A percentile compares a stretch with the other conserved stretches of the same genome.
These are phyloP conservation scores for Pezicula neosporulosa DNA, from an alignment of 2,329 filamentous ascomycete genomes.

Conservation along the genomic window DNA sequence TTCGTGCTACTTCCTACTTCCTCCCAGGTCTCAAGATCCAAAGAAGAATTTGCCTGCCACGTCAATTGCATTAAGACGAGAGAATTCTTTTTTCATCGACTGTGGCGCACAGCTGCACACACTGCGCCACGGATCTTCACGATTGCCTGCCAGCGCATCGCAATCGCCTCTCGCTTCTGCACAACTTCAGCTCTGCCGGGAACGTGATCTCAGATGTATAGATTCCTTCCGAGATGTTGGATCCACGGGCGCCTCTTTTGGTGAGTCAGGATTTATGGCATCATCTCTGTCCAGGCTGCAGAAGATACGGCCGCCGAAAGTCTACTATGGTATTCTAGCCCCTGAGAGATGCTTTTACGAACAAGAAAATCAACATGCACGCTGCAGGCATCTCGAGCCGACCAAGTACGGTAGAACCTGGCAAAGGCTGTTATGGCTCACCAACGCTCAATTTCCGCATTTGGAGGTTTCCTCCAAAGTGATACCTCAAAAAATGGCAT, in stretches of 20 bases:
- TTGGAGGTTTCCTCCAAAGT: neutral
- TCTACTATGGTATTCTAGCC: no score
- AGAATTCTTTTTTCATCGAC: neutral
- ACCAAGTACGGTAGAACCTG: neutral
- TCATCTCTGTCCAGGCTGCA: neutral
- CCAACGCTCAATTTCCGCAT: conserved; percentile 5
- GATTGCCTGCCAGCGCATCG: conserved; percentile 21
- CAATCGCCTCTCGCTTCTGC: conserved; percentile 15
- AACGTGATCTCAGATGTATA: conserved; percentile 11
- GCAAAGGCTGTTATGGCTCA: conserved; percentile 1
- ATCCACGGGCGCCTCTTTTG: neutral
- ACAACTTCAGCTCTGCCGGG: conserved; percentile 24
- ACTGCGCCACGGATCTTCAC: conserved; percentile 21
- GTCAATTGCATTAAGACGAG: conserved; percentile 7
- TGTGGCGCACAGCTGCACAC: conserved; percentile 11
- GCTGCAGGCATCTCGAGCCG: conserved; percentile 5
- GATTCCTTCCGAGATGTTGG: neutral
- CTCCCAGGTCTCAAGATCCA: neutral
- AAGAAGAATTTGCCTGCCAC: conserved; percentile 15
- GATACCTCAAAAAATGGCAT: neutral
- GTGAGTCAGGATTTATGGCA: neutral
- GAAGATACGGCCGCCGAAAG: no score
- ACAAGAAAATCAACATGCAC: conserved; percentile 7
- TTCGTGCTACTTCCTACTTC: neutral
- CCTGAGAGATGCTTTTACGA: no score